Evolutionary conservation across 2,329 filamentous ascomycete species (phyloP), one percentile per base, ranked within the genome.

Genomic region (Colletotrichum salicis): DNA sequence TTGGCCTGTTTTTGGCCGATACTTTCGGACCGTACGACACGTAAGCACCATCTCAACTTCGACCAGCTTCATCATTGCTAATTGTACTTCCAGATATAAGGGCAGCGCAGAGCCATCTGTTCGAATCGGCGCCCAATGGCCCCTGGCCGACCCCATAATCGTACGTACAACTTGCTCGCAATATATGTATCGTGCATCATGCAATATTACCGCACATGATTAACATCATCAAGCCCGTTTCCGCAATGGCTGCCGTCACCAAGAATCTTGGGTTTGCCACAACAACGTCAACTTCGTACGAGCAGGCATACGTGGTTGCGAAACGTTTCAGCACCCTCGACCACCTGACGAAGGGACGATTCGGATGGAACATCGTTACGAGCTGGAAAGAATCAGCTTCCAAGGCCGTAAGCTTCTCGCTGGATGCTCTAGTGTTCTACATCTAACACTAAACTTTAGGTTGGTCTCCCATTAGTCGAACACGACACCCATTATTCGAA

Each of bases 311-410:
- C 71, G 79, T 91, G 1, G 80, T 92, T 1, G 90, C 89, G 0
- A 90, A 90, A 77, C 82, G 89, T 0, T 90, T 91, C 69, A 90
- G 88, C 0, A 90, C 88, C 0, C 79, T 92, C 1, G 90, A 92
- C 67, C 89, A 91, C 77, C 80, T 92, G 52, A 92, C 90, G 0
- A 82, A 85, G 2, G 90, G 90, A 0, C 82, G 90, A 0, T 84
- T 92, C 48, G 90, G 88, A 0, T 91, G 90, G 90, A 92, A 92
- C 70, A 91, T 92, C 24, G 90, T 93, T 0, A 92, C 90, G 0
- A 77, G 77, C 1, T 81, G 79, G 79, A 90, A 89, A 76, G 90
- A 91, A 74, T 84, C 87, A 0, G 89, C 89, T 0, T 89, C 90
- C 76, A 90, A 90, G 75, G 88, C 88, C 0, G 60, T 64, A 8